Evolutionary conservation across 192 early-diverging fungal genomes (phyloP).

Genomic region (Tieghemiomyces parasiticus): DNA sequence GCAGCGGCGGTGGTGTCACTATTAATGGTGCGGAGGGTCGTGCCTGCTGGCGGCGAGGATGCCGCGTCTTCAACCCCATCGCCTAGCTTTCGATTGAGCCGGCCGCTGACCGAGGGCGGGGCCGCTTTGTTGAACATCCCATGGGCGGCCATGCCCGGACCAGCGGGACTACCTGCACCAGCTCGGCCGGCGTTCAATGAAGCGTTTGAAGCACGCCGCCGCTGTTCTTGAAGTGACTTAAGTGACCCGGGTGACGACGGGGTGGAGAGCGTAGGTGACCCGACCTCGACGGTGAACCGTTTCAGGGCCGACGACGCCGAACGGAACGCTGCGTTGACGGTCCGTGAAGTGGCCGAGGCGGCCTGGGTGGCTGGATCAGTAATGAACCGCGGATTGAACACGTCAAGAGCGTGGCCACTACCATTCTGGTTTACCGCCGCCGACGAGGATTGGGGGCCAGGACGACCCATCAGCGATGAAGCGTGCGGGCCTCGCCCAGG

Average conservation of each 20-base stretch:
- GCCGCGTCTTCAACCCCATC: no score
- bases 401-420: background rate
- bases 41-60: no score
- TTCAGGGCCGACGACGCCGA: conserved; percentile 9
- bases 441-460: background rate
- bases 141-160: no score
- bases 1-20: no score
- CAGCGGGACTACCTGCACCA: no score
- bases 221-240: no score
- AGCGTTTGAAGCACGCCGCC: background rate
- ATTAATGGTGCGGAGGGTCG: no score
- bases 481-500: background rate
- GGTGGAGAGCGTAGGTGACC: no score
- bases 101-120: background rate
- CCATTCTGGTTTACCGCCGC: background rate
- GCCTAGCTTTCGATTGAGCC: background rate
- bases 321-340: conserved; percentile 5
- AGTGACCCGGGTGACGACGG: no score
- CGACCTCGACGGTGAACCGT: background rate
- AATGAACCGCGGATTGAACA: background rate
- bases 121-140: background rate
- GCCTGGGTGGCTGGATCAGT: conserved; percentile 9
- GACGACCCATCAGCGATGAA: background rate
- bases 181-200: no score
- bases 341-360: background rate